A percentile compares a stretch with the other conserved stretches of the same genome.
phyloP scores from a whole-genome alignment of 2,329 filamentous ascomycete genomes.

The Claviceps sp. region DNA sequence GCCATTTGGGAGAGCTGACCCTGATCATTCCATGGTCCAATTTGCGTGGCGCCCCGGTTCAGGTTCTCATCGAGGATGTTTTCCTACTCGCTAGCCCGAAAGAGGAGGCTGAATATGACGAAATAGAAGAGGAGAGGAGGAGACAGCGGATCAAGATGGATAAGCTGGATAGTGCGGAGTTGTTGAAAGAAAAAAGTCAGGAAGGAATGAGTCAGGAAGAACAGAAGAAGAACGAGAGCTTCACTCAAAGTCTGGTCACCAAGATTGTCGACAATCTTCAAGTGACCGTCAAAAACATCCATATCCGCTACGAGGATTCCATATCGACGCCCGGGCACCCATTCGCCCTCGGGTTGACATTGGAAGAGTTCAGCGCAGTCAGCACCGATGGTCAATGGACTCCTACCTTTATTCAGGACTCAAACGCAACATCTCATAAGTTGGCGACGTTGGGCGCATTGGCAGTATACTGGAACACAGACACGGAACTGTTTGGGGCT shows the following conservation, averaged over 20 bases:
- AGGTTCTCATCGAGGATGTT: conserved; percentile 92
- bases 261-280: conserved; percentile 98
- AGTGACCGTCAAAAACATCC: conserved; percentile 95
- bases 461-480: conserved; percentile 96
- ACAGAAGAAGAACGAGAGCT: conserved; percentile 94
- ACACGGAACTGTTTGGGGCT: conserved; percentile 69
- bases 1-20: conserved; percentile 83
- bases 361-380: conserved; percentile 93
- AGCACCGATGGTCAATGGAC: conserved; percentile 93
- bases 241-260: conserved; percentile 85
- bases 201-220: conserved; percentile 91
- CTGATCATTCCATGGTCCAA: conserved; percentile 97
- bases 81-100: conserved; percentile 90
- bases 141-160: conserved; percentile 95
- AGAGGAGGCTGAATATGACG: conserved; percentile 85
- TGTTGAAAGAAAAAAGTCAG: conserved; percentile 82
- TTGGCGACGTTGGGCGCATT: conserved; percentile 80
- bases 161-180: conserved; percentile 89
- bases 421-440: conserved; percentile 75
- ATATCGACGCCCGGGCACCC: conserved; percentile 91
- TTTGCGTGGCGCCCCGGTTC: conserved; percentile 82
- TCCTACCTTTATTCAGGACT: conserved; percentile 88
- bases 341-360: conserved; percentile 80
- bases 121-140: conserved; percentile 79
- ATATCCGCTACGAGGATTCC: conserved; percentile 94